Conservation (phyloP, 2,329 filamentous ascomycete species). For the Penicillium sp. region DNA sequence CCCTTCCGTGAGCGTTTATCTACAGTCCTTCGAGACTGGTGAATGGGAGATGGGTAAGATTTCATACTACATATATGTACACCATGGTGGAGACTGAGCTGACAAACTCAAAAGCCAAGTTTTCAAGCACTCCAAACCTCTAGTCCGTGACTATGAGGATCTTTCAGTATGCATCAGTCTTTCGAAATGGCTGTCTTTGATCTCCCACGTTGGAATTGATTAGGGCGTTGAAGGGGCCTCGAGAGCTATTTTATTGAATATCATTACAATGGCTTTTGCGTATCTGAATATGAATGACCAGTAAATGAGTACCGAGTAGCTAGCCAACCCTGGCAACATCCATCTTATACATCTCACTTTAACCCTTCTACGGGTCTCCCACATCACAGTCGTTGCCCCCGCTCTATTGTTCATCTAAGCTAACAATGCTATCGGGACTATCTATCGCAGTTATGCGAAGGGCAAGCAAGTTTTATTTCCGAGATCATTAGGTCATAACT, state of each 20-base stretch:
- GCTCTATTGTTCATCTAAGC: neutral
- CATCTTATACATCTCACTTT: neutral
- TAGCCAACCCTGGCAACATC: neutral
- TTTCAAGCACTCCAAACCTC: neutral
- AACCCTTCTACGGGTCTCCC: neutral
- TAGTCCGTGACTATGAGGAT: neutral
- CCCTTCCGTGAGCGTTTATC: neutral
- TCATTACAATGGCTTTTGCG: too few relatives aligned
- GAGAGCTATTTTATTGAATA: too few relatives aligned
- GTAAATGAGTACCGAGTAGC: too few relatives aligned
- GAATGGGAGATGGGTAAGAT: conserved; percentile 1
- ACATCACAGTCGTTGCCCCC: neutral
- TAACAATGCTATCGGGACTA: too few relatives aligned
- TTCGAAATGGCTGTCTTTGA: too few relatives aligned
- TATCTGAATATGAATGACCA: too few relatives aligned
- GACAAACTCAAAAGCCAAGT: neutral
- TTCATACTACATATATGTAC: neutral
- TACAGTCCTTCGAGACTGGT: neutral
- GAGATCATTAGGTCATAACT: neutral
- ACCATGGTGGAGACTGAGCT: neutral
- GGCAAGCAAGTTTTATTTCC: neutral
- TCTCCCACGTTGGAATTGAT: too few relatives aligned
- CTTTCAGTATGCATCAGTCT: too few relatives aligned
- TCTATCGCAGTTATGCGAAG: neutral
- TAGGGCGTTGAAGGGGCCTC: too few relatives aligned